Percentiles rank a stretch among this genome's conserved stretches.
phyloP scores from a whole-genome alignment of 345 rosid genomes.

The Trapa incisa region DNA sequence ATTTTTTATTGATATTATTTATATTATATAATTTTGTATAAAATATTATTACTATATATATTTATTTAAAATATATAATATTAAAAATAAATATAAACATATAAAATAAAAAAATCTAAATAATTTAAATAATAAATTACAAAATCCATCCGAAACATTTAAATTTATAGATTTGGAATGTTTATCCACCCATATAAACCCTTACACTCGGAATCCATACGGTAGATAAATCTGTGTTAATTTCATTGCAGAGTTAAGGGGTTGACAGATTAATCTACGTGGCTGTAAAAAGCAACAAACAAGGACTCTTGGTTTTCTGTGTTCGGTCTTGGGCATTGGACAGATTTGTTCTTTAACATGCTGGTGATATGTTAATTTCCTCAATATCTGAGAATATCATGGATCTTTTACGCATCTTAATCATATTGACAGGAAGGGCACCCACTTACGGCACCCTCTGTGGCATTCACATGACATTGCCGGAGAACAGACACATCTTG shows the following conservation, averaged over 20 bases:
- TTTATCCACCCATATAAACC: too few relatives aligned
- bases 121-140: too few relatives aligned
- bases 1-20: too few relatives aligned
- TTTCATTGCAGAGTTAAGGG: neutral
- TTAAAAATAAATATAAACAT: too few relatives aligned
- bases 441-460: slow-evolving; percentile 67
- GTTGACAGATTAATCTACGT: neutral
- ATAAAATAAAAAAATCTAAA: too few relatives aligned
- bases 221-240: too few relatives aligned
- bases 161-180: too few relatives aligned
- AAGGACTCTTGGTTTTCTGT: neutral
- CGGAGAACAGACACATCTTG: slow-evolving; percentile 59
- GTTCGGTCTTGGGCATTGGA: neutral
- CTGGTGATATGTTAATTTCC: neutral
- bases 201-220: too few relatives aligned
- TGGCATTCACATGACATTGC: slow-evolving; percentile 25
- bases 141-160: too few relatives aligned
- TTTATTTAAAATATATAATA: too few relatives aligned
- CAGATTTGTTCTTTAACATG: neutral
- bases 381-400: neutral
- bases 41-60: too few relatives aligned
- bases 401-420: neutral
- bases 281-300: neutral
- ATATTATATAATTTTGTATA: too few relatives aligned
- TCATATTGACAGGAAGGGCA: neutral